Evolutionary conservation across 441 rosid genomes (phyloP).

Genomic region (Breynia disticha): DNA sequence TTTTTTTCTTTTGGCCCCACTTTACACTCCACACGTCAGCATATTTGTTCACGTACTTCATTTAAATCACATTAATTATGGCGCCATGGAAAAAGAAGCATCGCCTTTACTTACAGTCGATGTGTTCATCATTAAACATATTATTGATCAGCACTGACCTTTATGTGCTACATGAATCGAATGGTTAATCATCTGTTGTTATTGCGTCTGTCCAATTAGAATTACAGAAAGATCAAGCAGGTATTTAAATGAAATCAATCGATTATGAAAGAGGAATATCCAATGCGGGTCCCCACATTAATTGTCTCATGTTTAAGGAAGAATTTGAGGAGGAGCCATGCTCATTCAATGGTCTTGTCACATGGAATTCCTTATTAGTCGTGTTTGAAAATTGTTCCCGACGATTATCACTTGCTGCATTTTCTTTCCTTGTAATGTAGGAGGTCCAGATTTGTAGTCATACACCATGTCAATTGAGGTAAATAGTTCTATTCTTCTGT

Average conservation of each 20-base stretch:
- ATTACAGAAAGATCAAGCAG: background rate
- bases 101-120: background rate
- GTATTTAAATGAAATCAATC: background rate
- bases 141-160: background rate
- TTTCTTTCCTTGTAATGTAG: conserved; percentile 8
- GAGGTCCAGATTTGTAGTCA: conserved; percentile 6
- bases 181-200: conserved; percentile 13
- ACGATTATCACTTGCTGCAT: conserved; percentile 3
- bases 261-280: conserved; percentile 16
- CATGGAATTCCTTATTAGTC: conserved; percentile 6
- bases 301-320: conserved; percentile 17
- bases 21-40: no score
- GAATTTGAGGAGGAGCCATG: background rate
- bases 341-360: conserved; percentile 10
- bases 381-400: background rate
- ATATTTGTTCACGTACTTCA: no score
- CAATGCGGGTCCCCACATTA: conserved; percentile 25
- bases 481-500: background rate
- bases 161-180: background rate
- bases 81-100: background rate
- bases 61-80: no score
- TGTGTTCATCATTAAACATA: background rate
- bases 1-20: background rate
- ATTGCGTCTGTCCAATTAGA: conserved; percentile 9
- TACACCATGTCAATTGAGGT: conserved; percentile 33